Conservation (phyloP, 495 filamentous ascomycete genomes). For the Rusavskia elegans region DNA sequence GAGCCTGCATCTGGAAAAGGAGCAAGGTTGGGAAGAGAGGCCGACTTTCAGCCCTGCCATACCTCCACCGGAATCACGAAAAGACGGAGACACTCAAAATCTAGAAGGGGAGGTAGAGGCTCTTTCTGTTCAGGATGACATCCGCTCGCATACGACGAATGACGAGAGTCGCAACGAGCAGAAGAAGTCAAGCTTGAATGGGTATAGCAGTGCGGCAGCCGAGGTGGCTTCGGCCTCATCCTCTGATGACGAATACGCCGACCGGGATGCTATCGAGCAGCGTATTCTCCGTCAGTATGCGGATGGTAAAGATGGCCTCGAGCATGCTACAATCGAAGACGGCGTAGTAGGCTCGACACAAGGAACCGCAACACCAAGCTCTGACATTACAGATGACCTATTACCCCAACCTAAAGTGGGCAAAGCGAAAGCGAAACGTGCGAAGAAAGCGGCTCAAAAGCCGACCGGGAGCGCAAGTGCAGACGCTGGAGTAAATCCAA, state of each 20-base stretch:
- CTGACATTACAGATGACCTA: slow-evolving; percentile 10
- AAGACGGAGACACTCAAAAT: not conserved
- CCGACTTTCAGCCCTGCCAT: not conserved
- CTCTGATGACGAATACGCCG: slow-evolving; percentile 28
- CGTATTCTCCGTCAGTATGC: slow-evolving; percentile 4
- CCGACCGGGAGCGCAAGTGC: slow-evolving; percentile 16
- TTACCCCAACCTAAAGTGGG: slow-evolving; percentile 41
- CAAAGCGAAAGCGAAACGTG: slow-evolving; percentile 77
- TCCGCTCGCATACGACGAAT: not conserved
- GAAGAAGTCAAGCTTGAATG: not conserved
- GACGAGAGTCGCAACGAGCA: not conserved
- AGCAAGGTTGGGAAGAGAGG: not conserved
- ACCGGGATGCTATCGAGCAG: slow-evolving; percentile 28
- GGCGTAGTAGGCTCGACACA: slow-evolving; percentile 6
- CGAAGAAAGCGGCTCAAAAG: slow-evolving; percentile 58
- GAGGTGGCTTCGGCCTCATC: not conserved
- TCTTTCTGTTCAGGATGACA: not conserved
- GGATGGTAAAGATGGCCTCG: not conserved
- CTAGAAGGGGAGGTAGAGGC: not conserved
- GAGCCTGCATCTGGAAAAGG: slow-evolving; percentile 33
- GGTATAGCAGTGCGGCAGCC: not conserved
- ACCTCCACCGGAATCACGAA: not conserved
- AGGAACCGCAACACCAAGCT: slow-evolving; percentile 14
- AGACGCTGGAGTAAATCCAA: slow-evolving; percentile 2
- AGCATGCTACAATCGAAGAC: not conserved